Evolutionary conservation across 257 asterid genomes (phyloP), one percentile per base, ranked within the genome.

Genomic region (Handroanthus guayacan): DNA sequence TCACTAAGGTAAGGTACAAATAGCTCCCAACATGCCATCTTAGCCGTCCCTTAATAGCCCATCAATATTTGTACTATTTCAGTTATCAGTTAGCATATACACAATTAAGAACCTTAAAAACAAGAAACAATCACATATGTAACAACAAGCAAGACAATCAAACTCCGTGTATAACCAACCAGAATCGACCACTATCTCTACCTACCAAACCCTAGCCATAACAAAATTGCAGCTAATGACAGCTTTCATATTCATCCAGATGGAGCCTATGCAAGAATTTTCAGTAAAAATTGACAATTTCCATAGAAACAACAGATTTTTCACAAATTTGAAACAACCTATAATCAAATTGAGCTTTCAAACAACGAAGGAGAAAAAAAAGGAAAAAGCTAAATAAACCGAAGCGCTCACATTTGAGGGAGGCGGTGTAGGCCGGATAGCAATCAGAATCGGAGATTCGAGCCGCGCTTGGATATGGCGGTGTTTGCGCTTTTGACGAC

Each of bases 351-450:
- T 14, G 48, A 78, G 51, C 57, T 13, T 25, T 20, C 50, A 36
- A 72, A 44, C 36, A 63, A 3, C 75, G 10, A 34, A n/a, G 34
- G 0, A n/a, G 9, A 71, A 9, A 8, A 37, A 7, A 64, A 9
- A 25, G 16, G 61, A 69, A 8, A 13, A 62, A 14, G 74, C 45
- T 16, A n/a, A 34, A 62, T 17, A 13, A 55, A 5, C 11, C 48
- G 48, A 18, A 43, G 34, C 7, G 36, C 37, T 72, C 87, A 94
- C 97, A 94, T 76, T 92, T 94, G 50, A 94, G 97, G 76, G 99
- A 94, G 78, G 96, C 95, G n/a, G 95, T 75, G 82, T 94, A 94
- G 34, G 92, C 89, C 66, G 91, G 84, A 62, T 86, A 94, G 78
- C 98, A 94, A 5, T 83, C 88, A 17, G 97, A 94, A 79, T 94